Base-by-base conservation (phyloP, 257 asterid genomes). In the Ilex aquifolium region DNA sequence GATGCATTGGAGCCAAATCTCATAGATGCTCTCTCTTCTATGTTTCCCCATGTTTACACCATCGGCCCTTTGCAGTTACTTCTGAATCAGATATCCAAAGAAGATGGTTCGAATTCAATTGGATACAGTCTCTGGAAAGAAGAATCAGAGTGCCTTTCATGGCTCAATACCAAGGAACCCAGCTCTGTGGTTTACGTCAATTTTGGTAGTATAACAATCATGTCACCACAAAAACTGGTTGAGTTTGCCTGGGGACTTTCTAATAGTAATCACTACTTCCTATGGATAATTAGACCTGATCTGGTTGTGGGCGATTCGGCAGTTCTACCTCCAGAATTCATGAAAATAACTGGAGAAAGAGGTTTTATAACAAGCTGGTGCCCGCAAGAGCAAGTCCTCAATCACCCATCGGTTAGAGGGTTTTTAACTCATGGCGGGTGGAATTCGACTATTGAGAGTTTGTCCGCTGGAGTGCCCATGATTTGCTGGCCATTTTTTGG, bases 191-290 rank as follows among this genome's bases (percentile, higher is more conserved):
- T 77, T 21, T 77, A 73, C 66, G 82, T 74, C 52, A 77, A 77
- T 27, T 77, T 57, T 1, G 79, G 76, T 5, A 77, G 71, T 46
- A n/a, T 57, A 14, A 42, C 76, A 5, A 61, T 40, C 16, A 46
- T 73, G 68, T 53, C 67, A 5, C 6, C 11, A 13, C n/a, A 60
- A 3, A 69, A 73, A 29, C 56, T 77, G 6, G 32, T 62, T 4
- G 82, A 77, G 16, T 77, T 73, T 56, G 82, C 77, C 0, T 73
- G 74, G 79, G 79, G 79, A 27, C 70, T 77, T 51, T 72, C 77
- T 0, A 49, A 49, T 49, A 49, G 54, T 3, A 49, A 49, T 12
- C 54, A 15, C n/a, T 12, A 49, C 17, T 49, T 6, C 17, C 14
- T 49, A 4, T 49, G 54, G 54, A 15, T 49, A 15, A 49, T 49